Conservation (phyloP, 202 grass and related monocot genomes). For the Thinopyrum obtusiflorum region DNA sequence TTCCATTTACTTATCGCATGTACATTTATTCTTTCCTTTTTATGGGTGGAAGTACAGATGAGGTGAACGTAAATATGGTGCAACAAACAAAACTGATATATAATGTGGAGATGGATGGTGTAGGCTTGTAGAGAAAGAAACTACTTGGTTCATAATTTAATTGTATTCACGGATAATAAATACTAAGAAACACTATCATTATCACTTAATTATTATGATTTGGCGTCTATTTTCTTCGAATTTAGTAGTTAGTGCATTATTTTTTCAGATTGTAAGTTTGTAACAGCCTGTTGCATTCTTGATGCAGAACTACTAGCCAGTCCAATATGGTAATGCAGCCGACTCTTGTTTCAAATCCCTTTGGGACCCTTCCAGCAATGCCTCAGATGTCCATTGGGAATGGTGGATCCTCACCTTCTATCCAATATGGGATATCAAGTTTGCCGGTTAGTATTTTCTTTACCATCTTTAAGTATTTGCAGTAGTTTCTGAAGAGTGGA, state of each 20-base stretch:
- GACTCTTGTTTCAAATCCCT: constrained; percentile 58
- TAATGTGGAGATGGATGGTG: constrained; percentile 3
- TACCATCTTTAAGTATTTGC: constrained; percentile 16
- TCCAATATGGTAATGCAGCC: constrained; percentile 61
- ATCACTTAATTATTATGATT: not conserved
- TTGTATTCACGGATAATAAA: not conserved
- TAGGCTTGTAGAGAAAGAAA: constrained; percentile 15
- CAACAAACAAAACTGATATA: not conserved
- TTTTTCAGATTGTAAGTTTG: constrained; percentile 5
- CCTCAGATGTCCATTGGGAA: constrained; percentile 79
- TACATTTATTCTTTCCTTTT: constrained; percentile 19
- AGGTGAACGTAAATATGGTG: not conserved
- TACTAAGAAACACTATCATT: not conserved
- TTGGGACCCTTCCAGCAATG: constrained; percentile 69
- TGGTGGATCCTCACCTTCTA: constrained; percentile 61
- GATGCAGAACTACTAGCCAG: constrained; percentile 51
- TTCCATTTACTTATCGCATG: constrained; percentile 18
- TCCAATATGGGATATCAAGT: constrained; percentile 94
- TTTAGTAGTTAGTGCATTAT: constrained; percentile 14
- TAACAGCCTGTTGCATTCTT: constrained; percentile 24
- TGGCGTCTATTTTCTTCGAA: constrained; percentile 19
- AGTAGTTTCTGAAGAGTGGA: constrained; percentile 5
- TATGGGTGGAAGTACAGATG: not conserved
- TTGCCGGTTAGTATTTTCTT: constrained; percentile 56
- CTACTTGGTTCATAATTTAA: not conserved